Evolutionary conservation across 805 yeast species (phyloP), one percentile per base, ranked within the genome.

Genomic region (Hanseniaspora nectarophila): DNA sequence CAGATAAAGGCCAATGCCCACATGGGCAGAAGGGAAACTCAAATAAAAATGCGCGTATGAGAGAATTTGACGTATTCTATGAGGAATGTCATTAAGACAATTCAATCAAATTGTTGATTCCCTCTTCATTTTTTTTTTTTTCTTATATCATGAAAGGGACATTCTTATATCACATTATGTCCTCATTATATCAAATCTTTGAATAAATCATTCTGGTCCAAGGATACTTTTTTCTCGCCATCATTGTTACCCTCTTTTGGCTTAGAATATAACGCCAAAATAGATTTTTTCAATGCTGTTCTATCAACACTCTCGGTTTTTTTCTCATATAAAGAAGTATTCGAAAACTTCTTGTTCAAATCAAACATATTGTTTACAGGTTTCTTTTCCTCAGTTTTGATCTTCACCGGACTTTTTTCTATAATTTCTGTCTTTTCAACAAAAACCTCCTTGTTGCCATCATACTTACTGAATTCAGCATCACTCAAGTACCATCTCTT

Each of bases 261-360:
- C 2, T 85, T 76, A 1, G 94, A 78, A 65, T 92, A 92, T 50
- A 92, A 73, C 23, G 97, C 87, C 54, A 92, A 69, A 55, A 92
- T 92, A 1, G 96, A 86, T 68, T 86, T 86, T 63, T 92, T 92
- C 65, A 92, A 73, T 61, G 90, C 97, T 3, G 92, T 90, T 61
- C 95, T 75, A 32, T 73, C 45, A 29, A 20, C 26, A 12, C 40
- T 35, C 21, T 23, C 32, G n/a, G n/a, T n/a, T 18, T 39, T 23
- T n/a, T 39, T 31, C 18, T 24, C 43, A 21, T 16, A 37, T 26
- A 32, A 20, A 12, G 32, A 23, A 1, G 18, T 35, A 7, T 34
- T 26, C 21, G 21, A 44, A 18, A 18, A 26, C 12, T 16, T 26
- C 20, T 34, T 24, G 23, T 45, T 37, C 43, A 45, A 46, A 34